Evolutionary conservation across 2,329 filamentous ascomycete genomes (phyloP).

Genomic region (Colletotrichum sp.): DNA sequence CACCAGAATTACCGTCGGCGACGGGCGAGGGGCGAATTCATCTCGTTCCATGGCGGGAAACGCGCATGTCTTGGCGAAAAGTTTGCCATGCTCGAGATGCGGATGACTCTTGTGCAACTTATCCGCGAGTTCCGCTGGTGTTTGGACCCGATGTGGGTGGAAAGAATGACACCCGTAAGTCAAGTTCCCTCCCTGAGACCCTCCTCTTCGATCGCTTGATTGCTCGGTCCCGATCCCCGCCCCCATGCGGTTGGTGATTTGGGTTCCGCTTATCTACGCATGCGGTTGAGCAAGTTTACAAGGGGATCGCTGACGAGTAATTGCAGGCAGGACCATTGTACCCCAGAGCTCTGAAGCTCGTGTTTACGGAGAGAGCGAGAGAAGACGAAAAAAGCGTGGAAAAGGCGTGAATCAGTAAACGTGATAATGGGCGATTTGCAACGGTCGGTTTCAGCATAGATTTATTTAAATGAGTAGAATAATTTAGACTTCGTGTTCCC

Average conservation of each 20-base stretch:
- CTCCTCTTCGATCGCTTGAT: not conserved
- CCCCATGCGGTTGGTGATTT: not conserved
- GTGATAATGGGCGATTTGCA: not conserved
- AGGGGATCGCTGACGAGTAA: not conserved
- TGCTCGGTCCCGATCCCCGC: not conserved
- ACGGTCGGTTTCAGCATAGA: not conserved
- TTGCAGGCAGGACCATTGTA: conserved; percentile 15
- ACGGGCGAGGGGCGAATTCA: conserved; percentile 40
- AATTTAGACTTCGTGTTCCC: not conserved
- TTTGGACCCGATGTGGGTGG: conserved; percentile 34
- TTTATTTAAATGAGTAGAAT: not conserved
- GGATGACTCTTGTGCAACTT: conserved; percentile 36
- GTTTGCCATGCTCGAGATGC: conserved; percentile 42
- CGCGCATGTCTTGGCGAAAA: conserved; percentile 44
- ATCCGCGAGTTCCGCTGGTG: conserved; percentile 31
- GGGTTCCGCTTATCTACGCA: not conserved
- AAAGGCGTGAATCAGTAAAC: not conserved
- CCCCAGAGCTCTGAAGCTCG: conserved; percentile 6
- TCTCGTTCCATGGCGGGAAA: conserved; percentile 45
- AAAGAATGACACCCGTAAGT: conserved; percentile 37
- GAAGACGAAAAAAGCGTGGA: not conserved
- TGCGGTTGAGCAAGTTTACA: not conserved
- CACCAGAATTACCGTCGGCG: conserved; percentile 36
- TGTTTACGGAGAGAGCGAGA: conserved; percentile 1
- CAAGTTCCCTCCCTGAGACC: not conserved